Evolutionary conservation across 148 eudicot genomes (phyloP).

Genomic region (Camellia granthamiana): DNA sequence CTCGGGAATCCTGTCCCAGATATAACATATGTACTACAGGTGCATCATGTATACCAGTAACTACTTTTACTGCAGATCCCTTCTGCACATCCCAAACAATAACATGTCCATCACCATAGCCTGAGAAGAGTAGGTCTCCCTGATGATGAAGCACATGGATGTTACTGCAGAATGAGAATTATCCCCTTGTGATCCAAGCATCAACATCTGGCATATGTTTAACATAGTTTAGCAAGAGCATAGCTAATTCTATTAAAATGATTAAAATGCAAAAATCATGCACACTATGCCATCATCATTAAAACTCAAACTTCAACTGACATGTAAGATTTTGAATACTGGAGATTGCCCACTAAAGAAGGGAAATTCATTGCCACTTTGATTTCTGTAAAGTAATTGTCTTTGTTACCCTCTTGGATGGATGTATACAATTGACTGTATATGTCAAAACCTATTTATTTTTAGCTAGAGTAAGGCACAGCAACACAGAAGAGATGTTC

Average conservation of each 20-base stretch:
- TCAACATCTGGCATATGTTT: constrained; percentile 49
- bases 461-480: not conserved
- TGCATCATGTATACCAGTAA: constrained; percentile 69
- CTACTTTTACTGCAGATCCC: constrained; percentile 56
- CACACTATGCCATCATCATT: not conserved
- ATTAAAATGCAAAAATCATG: not conserved
- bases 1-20: constrained; percentile 79
- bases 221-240: constrained; percentile 15
- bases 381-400: not conserved
- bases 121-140: constrained; percentile 90
- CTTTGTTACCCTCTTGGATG: not conserved
- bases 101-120: constrained; percentile 80
- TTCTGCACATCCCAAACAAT: constrained; percentile 78
- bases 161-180: constrained; percentile 71
- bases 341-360: not conserved
- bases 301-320: not conserved
- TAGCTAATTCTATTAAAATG: not conserved
- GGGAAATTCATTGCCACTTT: not conserved
- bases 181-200: constrained; percentile 82
- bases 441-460: not conserved
- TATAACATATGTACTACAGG: constrained; percentile 80
- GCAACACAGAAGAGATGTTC: not conserved
- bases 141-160: constrained; percentile 82
- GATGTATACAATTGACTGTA: not conserved
- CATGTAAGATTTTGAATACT: not conserved